Percentiles rank a stretch among this genome's conserved stretches.
Evolutionary conservation across 768 basidiomycete species (phyloP).

Genomic region (Suillus lakei): DNA sequence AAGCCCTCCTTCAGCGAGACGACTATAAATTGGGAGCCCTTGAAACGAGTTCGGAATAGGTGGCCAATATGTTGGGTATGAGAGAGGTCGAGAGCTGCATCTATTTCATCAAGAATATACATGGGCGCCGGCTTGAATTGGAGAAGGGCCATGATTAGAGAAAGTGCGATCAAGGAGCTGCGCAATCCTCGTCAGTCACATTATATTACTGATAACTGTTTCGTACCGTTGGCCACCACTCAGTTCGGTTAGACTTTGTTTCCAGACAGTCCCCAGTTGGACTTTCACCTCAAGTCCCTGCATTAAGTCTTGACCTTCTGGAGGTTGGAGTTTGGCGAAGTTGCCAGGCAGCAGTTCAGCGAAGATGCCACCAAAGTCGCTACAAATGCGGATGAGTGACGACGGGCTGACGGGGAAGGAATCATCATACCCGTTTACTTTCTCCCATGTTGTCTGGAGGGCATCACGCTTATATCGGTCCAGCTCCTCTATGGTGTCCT

Average conservation of each 20-base stretch:
- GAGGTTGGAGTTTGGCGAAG: slow-evolving; percentile 93
- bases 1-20: slow-evolving; percentile 96
- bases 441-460: slow-evolving; percentile 93
- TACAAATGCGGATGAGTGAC: slow-evolving; percentile 33
- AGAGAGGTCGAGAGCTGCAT: slow-evolving; percentile 94
- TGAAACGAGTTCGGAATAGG: slow-evolving; percentile 96
- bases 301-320: slow-evolving; percentile 92
- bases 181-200: slow-evolving; percentile 9
- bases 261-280: slow-evolving; percentile 93
- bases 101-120: slow-evolving; percentile 99
- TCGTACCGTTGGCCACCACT: slow-evolving; percentile 94
- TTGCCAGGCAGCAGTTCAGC: slow-evolving; percentile 91
- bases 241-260: slow-evolving; percentile 94
- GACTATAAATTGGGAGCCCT: slow-evolving; percentile 97
- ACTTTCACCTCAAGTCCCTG: slow-evolving; percentile 98
- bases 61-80: slow-evolving; percentile 98
- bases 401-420: not conserved
- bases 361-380: slow-evolving; percentile 92
- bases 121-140: slow-evolving; percentile 99
- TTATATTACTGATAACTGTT: not conserved
- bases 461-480: slow-evolving; percentile 95
- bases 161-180: slow-evolving; percentile 96
- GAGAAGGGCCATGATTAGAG: slow-evolving; percentile 97
- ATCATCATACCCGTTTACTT: slow-evolving; percentile 75
- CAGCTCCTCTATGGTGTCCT: slow-evolving; percentile 89